phyloP scores from a whole-genome alignment of 139 green algal species.

The Tetradesmus obliquus region DNA sequence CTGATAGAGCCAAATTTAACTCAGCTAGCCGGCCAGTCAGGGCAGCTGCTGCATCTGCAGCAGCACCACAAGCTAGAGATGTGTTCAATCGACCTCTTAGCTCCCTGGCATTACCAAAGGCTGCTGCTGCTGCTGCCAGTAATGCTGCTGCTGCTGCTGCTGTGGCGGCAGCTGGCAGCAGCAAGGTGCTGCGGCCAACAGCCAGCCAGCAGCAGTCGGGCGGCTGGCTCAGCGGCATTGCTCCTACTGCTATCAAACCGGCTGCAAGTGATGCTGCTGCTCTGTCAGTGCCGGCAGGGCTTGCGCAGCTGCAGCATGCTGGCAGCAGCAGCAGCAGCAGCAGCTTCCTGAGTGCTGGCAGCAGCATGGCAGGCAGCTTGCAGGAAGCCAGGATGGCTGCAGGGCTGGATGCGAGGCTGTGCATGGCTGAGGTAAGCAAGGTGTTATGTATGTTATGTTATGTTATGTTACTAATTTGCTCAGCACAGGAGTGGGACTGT shows the following conservation, averaged over 20 bases:
- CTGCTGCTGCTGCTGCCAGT: neutral
- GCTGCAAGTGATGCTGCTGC: too few species aligned
- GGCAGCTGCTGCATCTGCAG: neutral
- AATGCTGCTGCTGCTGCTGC: neutral
- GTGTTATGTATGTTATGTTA: too few species aligned
- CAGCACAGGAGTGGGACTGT: neutral
- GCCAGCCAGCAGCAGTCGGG: neutral
- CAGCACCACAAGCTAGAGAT: neutral
- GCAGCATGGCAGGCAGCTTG: neutral
- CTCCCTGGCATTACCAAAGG: neutral
- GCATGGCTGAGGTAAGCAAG: neutral
- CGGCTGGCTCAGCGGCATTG: neutral
- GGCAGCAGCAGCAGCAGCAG: neutral
- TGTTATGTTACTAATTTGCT: too few species aligned
- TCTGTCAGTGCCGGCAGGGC: neutral
- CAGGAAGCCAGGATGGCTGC: neutral
- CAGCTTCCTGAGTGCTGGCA: neutral
- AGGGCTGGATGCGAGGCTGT: neutral
- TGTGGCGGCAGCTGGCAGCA: neutral
- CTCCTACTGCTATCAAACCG: neutral
- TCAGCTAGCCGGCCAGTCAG: neutral
- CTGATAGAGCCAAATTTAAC: neutral
- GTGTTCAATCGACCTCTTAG: neutral
- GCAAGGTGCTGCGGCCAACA: neutral
- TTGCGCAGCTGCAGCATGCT: neutral